A percentile compares a stretch with the other conserved stretches of the same genome.
These are phyloP conservation scores for Microdochium trichocladiopsis DNA, from an alignment of 2,329 filamentous ascomycete species.

Conservation along the genomic window DNA sequence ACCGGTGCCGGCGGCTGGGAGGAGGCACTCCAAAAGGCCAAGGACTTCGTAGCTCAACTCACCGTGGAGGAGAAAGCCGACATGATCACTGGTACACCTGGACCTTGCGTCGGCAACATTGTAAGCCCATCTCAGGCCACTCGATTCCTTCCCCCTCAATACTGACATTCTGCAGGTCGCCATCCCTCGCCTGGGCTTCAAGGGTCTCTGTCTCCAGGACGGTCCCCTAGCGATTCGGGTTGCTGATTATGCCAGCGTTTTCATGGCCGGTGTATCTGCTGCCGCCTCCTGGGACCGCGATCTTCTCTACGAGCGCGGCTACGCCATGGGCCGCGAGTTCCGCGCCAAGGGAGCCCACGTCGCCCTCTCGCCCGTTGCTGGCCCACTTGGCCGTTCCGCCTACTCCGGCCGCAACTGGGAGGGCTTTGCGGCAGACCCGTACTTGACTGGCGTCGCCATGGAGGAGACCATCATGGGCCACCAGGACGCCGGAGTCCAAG, in stretches of 20 bases:
- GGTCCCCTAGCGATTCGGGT: slow-evolving; percentile 60
- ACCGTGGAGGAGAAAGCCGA: slow-evolving; percentile 54
- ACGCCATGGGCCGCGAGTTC: slow-evolving; percentile 50
- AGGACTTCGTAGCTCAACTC: slow-evolving; percentile 54
- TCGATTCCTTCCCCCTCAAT: no score
- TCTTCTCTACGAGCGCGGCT: slow-evolving; percentile 40
- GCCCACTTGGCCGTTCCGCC: slow-evolving; percentile 34
- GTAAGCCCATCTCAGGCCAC: no score
- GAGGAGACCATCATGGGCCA: slow-evolving; percentile 23
- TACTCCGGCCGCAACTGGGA: slow-evolving; percentile 60
- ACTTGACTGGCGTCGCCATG: slow-evolving; percentile 41
- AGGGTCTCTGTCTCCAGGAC: slow-evolving; percentile 61
- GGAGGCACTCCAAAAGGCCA: slow-evolving; percentile 51
- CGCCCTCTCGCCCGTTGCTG: slow-evolving; percentile 40
- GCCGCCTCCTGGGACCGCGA: slow-evolving; percentile 64
- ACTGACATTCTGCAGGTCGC: no score
- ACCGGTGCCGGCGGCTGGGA: slow-evolving; percentile 43
- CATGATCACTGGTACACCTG: slow-evolving; percentile 8
- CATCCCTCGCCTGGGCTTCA: slow-evolving; percentile 47
- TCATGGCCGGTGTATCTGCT: slow-evolving; percentile 62
- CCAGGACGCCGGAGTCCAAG: slow-evolving; percentile 28
- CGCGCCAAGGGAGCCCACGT: slow-evolving; percentile 67
- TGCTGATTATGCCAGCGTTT: slow-evolving; percentile 61
- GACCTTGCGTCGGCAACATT: slow-evolving; percentile 16
- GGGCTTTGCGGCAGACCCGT: slow-evolving; percentile 54